Evolutionary conservation across 257 asterid species (phyloP).

Genomic region (Solanum tarapatanum): DNA sequence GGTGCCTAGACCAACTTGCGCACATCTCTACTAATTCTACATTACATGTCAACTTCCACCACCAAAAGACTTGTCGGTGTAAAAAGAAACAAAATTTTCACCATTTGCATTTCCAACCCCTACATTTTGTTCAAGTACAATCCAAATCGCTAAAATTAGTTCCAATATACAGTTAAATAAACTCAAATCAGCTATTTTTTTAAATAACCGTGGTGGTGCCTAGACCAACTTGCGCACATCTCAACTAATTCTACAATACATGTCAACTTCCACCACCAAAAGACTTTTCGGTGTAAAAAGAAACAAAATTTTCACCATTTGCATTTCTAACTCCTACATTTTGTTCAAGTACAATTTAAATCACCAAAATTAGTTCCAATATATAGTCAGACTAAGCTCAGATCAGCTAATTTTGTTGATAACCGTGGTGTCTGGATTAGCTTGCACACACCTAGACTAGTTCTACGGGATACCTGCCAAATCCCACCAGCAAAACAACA

Average conservation of each 20-base stretch:
- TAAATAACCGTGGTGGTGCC: not conserved
- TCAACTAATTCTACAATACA: not conserved
- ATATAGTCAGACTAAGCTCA: not conserved
- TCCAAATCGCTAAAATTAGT: not conserved
- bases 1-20: not conserved
- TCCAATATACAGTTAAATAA: not conserved
- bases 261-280: not conserved
- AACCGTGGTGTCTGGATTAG: not conserved
- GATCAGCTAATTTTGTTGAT: not conserved
- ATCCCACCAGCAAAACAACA: not conserved
- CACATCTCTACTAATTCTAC: not conserved
- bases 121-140: not conserved
- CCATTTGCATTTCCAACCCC: not conserved
- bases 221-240: not conserved
- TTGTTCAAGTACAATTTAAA: not conserved
- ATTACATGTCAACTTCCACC: not conserved
- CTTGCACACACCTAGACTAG: not conserved
- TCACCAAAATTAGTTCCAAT: not conserved
- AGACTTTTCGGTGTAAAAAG: not conserved
- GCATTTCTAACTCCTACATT: not conserved
- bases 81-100: not conserved
- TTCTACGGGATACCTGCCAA: not conserved
- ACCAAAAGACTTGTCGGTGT: not conserved
- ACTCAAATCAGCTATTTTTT: not conserved
- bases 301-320: not conserved